phyloP scores from a whole-genome alignment of 2,329 filamentous ascomycete genomes.

The Phyllosticta capitalensis region DNA sequence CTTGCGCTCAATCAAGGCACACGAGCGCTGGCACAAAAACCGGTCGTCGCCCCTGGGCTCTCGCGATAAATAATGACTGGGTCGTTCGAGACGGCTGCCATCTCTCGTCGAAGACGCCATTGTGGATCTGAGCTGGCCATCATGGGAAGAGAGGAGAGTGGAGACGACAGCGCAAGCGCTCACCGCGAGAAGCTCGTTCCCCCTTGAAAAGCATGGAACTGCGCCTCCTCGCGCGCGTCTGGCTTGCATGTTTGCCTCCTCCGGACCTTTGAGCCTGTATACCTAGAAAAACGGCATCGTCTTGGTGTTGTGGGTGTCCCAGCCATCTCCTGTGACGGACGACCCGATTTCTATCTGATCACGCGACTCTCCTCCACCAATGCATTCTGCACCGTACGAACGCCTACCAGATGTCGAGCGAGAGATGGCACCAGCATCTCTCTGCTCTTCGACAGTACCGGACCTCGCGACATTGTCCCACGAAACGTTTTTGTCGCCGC shows the following conservation, averaged over 20 bases:
- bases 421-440: neutral
- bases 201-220: neutral
- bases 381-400: neutral
- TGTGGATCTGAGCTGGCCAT: neutral
- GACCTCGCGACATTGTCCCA: neutral
- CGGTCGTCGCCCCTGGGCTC: neutral
- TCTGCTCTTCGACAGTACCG: neutral
- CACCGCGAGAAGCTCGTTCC: neutral
- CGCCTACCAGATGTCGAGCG: neutral
- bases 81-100: neutral
- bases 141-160: neutral
- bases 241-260: neutral
- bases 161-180: neutral
- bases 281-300: neutral
- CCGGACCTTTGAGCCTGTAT: neutral
- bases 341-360: neutral
- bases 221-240: neutral
- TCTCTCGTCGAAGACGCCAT: neutral
- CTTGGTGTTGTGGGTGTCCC: neutral
- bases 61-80: neutral
- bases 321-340: neutral
- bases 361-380: neutral
- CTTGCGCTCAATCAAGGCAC: neutral
- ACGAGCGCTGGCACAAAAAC: neutral
- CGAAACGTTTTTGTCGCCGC: neutral